Base-by-base conservation (phyloP, 2,329 filamentous ascomycete species). In the Pezicula radicicola region DNA sequence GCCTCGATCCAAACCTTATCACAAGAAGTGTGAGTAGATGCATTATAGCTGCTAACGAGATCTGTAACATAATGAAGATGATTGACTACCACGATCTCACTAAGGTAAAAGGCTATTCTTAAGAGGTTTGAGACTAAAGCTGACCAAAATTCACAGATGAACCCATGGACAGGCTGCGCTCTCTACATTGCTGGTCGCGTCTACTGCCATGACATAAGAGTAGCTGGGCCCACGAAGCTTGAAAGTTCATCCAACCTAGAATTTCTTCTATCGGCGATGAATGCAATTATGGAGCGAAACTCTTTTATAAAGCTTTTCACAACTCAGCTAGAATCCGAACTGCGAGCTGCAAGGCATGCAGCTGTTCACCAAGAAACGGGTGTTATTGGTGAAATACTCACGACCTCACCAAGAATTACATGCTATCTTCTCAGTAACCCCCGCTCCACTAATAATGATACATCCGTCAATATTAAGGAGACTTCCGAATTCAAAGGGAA, bases 41-140 rank as follows among this genome's bases (percentile, higher is more conserved):
- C 25, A 28, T 46, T 15, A 46, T 19, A 16, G 44, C 44, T 46
- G 44, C 44, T 35, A n/a, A 46, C 21, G 44, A 46, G 30, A 46
- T 46, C 16, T 13, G 13, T 16, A 35, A 35, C n/a, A 16, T 46
- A 5, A 46, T 35, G 44, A 28, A 35, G n/a, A 28, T 9, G 44
- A 46, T 46, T 8, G 7, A 9, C 28, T 21, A 46, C 21, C n/a
- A 33, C 4, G 44, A 46, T 33, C 5, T 35, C n/a, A 12, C 25
- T 15, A 30, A 35, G n/a, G 44, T 46, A n/a, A 46, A 19, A 6
- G 13, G n/a, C 12, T n/a, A 35, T 10, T 30, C 6, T 28, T 9
- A 6, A 10, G 12, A 3, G n/a, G 1, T 30, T 46, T 21, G 5
- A 21, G 21, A 18, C 8, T 12, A 15, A 46, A 19, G 13, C 13